Evolutionary conservation across 2,329 filamentous ascomycete genomes (phyloP).

Genomic region (Thelonectria discophora): DNA sequence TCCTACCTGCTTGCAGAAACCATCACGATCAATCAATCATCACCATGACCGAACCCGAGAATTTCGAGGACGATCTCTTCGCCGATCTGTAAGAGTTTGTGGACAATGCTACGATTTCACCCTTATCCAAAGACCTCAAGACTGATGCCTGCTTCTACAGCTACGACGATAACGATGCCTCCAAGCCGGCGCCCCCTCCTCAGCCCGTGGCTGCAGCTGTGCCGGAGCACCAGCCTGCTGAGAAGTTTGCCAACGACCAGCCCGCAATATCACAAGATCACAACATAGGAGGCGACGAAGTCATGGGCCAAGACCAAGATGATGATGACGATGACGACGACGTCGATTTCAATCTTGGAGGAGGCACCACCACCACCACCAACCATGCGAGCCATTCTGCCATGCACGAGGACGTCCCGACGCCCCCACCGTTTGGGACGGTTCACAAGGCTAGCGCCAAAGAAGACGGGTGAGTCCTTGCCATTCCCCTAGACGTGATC

Average conservation of each 20-base stretch:
- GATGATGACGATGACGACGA: slow-evolving; percentile 68
- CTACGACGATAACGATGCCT: slow-evolving; percentile 70
- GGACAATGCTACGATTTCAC: not conserved
- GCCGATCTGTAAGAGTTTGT: slow-evolving; percentile 79
- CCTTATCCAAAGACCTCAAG: not conserved
- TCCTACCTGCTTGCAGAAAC: not conserved
- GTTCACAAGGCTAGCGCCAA: slow-evolving; percentile 70
- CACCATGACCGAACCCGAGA: slow-evolving; percentile 80
- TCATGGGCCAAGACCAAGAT: slow-evolving; percentile 55
- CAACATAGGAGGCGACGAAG: slow-evolving; percentile 47
- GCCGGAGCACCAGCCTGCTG: slow-evolving; percentile 42
- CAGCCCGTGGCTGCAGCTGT: slow-evolving; percentile 43
- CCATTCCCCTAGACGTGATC: slow-evolving; percentile 38
- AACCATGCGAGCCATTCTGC: slow-evolving; percentile 38
- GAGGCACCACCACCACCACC: slow-evolving; percentile 46
- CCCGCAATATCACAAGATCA: slow-evolving; percentile 33
- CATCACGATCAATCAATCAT: slow-evolving; percentile 8
- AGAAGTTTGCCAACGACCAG: slow-evolving; percentile 40
- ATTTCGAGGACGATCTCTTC: slow-evolving; percentile 93
- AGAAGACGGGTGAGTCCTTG: slow-evolving; percentile 55
- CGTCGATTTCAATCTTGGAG: slow-evolving; percentile 66
- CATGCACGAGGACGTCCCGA: slow-evolving; percentile 44
- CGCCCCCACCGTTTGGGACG: slow-evolving; percentile 48
- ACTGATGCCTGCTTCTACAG: slow-evolving; percentile 49
- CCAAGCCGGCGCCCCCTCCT: slow-evolving; percentile 51